These are phyloP conservation scores for Cephalotrichum gorgonifer DNA, from an alignment of 2,329 filamentous ascomycete genomes.

Conservation along the genomic window DNA sequence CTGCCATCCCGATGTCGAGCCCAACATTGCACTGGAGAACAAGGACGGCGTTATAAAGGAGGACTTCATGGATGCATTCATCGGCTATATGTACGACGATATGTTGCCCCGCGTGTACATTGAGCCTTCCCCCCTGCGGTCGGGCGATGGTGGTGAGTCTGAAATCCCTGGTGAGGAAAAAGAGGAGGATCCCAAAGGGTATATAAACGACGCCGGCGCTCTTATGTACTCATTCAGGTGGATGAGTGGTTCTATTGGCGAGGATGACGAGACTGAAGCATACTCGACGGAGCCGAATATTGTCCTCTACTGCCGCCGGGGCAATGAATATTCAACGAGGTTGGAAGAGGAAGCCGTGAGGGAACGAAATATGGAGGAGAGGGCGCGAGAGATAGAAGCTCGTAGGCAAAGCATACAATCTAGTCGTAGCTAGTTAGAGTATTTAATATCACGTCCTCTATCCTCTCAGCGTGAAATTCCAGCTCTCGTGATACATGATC, in stretches of 20 bases:
- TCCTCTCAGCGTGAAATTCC: too few relatives aligned
- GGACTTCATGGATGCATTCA: background rate
- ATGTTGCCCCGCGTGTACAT: background rate
- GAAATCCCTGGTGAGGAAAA: too few relatives aligned
- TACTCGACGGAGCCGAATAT: background rate
- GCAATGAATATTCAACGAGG: background rate
- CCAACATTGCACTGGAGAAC: conserved; percentile 1
- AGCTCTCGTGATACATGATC: too few relatives aligned
- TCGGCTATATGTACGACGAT: background rate
- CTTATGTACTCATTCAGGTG: background rate
- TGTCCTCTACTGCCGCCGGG: background rate
- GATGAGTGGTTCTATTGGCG: background rate
- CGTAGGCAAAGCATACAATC: too few relatives aligned
- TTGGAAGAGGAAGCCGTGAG: too few relatives aligned
- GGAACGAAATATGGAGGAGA: background rate
- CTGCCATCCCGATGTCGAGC: conserved; percentile 1
- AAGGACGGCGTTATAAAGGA: conserved; percentile 1
- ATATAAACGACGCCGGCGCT: background rate
- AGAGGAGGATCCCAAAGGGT: too few relatives aligned
- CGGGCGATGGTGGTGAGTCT: background rate
- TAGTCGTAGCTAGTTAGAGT: too few relatives aligned
- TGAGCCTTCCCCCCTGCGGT: background rate
- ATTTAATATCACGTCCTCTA: too few relatives aligned
- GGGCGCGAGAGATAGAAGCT: background rate
- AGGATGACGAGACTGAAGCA: background rate